Base-by-base conservation (phyloP, 1,139 yeast genomes). In the Geotrichum candidum region DNA sequence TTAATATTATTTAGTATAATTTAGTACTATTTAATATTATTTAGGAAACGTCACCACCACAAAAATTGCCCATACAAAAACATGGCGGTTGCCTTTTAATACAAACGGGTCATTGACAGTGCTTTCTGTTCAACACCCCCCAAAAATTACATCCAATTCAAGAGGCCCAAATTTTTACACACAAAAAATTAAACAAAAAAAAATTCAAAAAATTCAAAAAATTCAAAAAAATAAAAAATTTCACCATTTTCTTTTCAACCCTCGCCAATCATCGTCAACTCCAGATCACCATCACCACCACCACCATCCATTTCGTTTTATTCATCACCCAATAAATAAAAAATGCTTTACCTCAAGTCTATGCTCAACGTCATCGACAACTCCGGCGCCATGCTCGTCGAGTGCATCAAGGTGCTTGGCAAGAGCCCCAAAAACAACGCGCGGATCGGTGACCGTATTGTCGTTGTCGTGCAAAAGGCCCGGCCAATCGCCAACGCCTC, bases 301-400 rank as follows among this genome's bases (percentile, higher is more conserved):
- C 45, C 27, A 22, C 33, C 46, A 9, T 15, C 46, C 2, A 48
- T 5, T 13, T 4, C 45, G n/a, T 10, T 33, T 33, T 33, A 9
- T 33, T 33, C 38, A 33, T 33, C 38, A 9, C 11, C 11, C n/a
- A 38, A 38, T 4, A 38, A 38, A 38, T 38, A 41, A 13, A 41
- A 63, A 25, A 91, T 91, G 98, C 84, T 91, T 63, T 90, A 90
- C 77, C 83, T 91, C 69, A 92, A 92, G 79, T 81, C 96, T n/a
- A 80, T 92, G 75, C 78, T 90, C 63, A 91, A 88, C 75, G 96
- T 91, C 67, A 88, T 92, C 66, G 98, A 92, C 77, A 92, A 91
- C 80, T 88, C 96, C 66, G 97, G 99, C 41, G 99, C 98, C 4
- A 90, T 88, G 73, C 78, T 91, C 64, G 99, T 89, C 29, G 99